Evolutionary conservation across 2,329 filamentous ascomycete species (phyloP).

Genomic region (Pseudogymnoascus sp.): DNA sequence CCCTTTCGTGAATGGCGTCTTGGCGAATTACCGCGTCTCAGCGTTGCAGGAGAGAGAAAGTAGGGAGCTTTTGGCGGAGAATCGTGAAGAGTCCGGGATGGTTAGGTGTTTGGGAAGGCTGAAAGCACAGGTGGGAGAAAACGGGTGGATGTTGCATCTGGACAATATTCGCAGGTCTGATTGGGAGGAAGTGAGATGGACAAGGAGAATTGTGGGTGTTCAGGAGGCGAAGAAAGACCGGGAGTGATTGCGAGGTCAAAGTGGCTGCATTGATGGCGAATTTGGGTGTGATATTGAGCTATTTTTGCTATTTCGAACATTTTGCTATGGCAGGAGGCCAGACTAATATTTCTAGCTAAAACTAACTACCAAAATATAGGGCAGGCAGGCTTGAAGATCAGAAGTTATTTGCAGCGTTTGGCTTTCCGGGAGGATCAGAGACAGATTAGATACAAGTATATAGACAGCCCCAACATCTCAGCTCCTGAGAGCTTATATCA

Average conservation of each 20-base stretch:
- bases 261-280: too few species aligned
- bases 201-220: slow-evolving; percentile 23
- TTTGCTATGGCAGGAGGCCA: not conserved
- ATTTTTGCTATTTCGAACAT: not conserved
- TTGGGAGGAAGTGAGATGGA: slow-evolving; percentile 46
- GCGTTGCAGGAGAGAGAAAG: slow-evolving; percentile 39
- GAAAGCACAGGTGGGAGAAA: slow-evolving; percentile 33
- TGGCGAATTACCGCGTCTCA: slow-evolving; percentile 38
- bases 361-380: not conserved
- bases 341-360: not conserved
- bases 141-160: slow-evolving; percentile 34
- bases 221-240: not conserved
- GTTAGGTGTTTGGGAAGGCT: slow-evolving; percentile 42
- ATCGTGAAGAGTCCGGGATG: slow-evolving; percentile 25
- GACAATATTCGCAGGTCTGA: slow-evolving; percentile 43
- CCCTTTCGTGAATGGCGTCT: slow-evolving; percentile 42
- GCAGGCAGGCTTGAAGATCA: not conserved
- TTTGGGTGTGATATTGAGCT: not conserved
- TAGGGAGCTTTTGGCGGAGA: slow-evolving; percentile 30
- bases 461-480: not conserved
- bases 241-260: not conserved
- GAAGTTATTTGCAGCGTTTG: not conserved
- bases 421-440: not conserved
- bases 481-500: not conserved
- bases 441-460: not conserved